A percentile compares a stretch with the other conserved stretches of the same genome.
Conservation (phyloP, 1,139 yeast genomes). For the Taphrina flavorubra region DNA sequence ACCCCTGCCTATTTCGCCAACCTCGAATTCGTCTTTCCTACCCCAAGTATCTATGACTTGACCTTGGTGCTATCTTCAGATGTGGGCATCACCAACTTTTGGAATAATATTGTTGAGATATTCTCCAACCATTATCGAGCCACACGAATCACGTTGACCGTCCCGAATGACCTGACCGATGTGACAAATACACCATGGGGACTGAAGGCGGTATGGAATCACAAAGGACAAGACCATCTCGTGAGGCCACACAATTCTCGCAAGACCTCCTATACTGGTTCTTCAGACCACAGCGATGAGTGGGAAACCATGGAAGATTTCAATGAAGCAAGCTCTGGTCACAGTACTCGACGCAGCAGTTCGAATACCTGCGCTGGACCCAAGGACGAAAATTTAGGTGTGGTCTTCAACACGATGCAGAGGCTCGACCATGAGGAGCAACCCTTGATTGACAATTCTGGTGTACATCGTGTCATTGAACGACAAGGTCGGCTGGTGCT, state of each 20-base stretch:
- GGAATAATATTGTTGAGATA: constrained; percentile 49
- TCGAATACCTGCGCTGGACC: constrained; percentile 7
- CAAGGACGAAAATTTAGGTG: constrained; percentile 9
- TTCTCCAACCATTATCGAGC: constrained; percentile 50
- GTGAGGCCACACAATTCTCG: background rate
- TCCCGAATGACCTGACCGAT: constrained; percentile 52
- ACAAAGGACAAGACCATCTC: background rate
- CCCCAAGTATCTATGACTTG: constrained; percentile 50
- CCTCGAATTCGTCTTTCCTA: constrained; percentile 41
- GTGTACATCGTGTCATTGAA: constrained; percentile 50
- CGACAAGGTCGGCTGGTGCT: constrained; percentile 48
- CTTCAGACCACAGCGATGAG: constrained; percentile 35
- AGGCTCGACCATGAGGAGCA: constrained; percentile 51
- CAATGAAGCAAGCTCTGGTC: background rate
- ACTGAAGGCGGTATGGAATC: constrained; percentile 48
- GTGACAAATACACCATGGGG: constrained; percentile 53
- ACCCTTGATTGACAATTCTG: constrained; percentile 50
- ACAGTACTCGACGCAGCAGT: background rate
- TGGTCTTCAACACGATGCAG: constrained; percentile 44
- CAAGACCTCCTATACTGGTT: background rate
- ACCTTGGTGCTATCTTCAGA: constrained; percentile 50
- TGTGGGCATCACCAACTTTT: constrained; percentile 51
- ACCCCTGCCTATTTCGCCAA: constrained; percentile 20
- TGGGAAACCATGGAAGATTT: constrained; percentile 38
- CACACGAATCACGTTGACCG: constrained; percentile 49